Conservation (phyloP, 805 yeast genomes). For the Candida verbasci region DNA sequence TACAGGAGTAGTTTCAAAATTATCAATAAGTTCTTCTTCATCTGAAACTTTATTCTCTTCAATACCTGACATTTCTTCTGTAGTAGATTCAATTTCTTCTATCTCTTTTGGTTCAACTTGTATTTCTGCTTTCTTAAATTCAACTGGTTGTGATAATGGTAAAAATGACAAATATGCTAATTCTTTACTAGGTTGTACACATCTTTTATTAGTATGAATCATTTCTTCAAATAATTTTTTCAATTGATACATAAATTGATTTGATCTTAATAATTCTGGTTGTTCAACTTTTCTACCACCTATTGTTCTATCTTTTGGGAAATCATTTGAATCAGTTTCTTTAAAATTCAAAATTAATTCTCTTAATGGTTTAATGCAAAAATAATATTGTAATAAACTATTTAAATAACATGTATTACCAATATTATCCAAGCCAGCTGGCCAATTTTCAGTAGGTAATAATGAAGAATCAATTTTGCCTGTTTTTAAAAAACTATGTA, state of each 20-base stretch:
- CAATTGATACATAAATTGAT: slow-evolving; percentile 73
- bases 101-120: slow-evolving; percentile 1
- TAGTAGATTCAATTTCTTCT: neutral
- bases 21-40: neutral
- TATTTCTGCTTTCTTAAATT: slow-evolving; percentile 35
- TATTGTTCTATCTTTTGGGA: slow-evolving; percentile 45
- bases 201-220: slow-evolving; percentile 57
- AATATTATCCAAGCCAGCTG: slow-evolving; percentile 88
- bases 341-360: slow-evolving; percentile 57
- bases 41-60: neutral
- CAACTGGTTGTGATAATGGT: slow-evolving; percentile 64
- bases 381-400: slow-evolving; percentile 85
- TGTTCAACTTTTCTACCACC: slow-evolving; percentile 83
- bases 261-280: slow-evolving; percentile 76
- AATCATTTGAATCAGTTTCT: slow-evolving; percentile 14
- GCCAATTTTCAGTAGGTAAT: slow-evolving; percentile 65
- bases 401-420: slow-evolving; percentile 96
- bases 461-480: slow-evolving; percentile 60
- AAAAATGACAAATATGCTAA: slow-evolving; percentile 85
- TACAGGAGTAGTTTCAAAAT: slow-evolving; percentile 11
- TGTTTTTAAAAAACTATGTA: slow-evolving; percentile 51
- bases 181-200: slow-evolving; percentile 78
- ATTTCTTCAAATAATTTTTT: slow-evolving; percentile 65
- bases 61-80: neutral
- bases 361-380: slow-evolving; percentile 78